Percentiles rank a stretch among this genome's conserved stretches.
These are phyloP conservation scores for Metschnikowia noctiluminum DNA, from an alignment of 805 yeast species.

Conservation along the genomic window DNA sequence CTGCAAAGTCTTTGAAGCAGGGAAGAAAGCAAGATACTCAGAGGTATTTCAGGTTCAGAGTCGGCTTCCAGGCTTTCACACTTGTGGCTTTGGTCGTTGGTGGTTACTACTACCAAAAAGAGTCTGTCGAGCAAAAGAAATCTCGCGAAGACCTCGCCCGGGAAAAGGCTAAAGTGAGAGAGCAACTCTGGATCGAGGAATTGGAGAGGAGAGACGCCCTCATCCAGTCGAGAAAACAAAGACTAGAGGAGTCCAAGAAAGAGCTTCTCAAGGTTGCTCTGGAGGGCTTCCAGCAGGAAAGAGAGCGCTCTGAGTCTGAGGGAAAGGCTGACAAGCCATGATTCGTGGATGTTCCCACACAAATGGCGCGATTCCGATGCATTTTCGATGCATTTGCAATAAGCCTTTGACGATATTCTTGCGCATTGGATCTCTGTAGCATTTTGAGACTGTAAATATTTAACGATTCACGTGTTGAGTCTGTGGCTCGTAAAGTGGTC, in stretches of 20 bases:
- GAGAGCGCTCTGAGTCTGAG: slow-evolving; percentile 1
- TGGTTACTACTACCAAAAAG: slow-evolving; percentile 62
- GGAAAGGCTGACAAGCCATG: neutral
- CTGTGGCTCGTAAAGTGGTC: neutral
- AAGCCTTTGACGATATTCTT: neutral
- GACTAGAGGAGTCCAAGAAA: slow-evolving; percentile 55
- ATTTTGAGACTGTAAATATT: slow-evolving; percentile 4
- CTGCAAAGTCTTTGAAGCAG: slow-evolving; percentile 67
- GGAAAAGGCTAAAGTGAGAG: slow-evolving; percentile 83
- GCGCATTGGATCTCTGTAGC: neutral
- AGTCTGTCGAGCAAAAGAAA: slow-evolving; percentile 37
- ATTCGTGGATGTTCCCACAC: neutral
- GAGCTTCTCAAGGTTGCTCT: slow-evolving; percentile 38
- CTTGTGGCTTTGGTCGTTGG: slow-evolving; percentile 80
- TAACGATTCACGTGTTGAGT: slow-evolving; percentile 6
- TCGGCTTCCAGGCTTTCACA: slow-evolving; percentile 81
- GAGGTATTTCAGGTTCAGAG: slow-evolving; percentile 85
- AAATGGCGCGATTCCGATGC: too few relatives aligned
- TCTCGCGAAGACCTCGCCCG: slow-evolving; percentile 59
- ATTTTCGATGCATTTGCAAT: too few relatives aligned
- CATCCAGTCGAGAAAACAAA: slow-evolving; percentile 60
- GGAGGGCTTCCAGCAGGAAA: slow-evolving; percentile 29
- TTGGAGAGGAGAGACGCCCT: slow-evolving; percentile 82
- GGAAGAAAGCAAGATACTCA: slow-evolving; percentile 79
- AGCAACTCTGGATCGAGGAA: slow-evolving; percentile 83